Percentiles rank a stretch among this genome's conserved stretches.
Conservation (phyloP, 2,329 filamentous ascomycete species). For the Cercospora zeina region DNA sequence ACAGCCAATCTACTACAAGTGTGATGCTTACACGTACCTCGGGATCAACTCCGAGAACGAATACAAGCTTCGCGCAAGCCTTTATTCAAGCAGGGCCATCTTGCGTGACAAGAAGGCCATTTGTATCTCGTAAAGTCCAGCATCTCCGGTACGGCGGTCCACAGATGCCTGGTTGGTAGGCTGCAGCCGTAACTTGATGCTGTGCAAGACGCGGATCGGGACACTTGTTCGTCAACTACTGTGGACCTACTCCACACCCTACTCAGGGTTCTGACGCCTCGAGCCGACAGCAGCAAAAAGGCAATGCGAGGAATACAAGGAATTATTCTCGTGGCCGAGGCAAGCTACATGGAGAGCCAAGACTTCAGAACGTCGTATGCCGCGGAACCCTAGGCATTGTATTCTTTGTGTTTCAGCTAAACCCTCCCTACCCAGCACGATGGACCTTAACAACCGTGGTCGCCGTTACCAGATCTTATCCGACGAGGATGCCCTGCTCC, state of each 20-base stretch:
- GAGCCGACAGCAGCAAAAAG: no score
- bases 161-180: no score
- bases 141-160: slow-evolving; percentile 17
- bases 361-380: background rate
- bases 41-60: slow-evolving; percentile 45
- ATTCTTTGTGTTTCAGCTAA: background rate
- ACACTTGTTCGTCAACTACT: no score
- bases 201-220: no score
- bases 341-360: no score
- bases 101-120: slow-evolving; percentile 27
- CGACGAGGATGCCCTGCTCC: background rate
- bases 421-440: background rate
- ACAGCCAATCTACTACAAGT: slow-evolving; percentile 73
- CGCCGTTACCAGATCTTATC: background rate
- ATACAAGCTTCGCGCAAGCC: slow-evolving; percentile 47
- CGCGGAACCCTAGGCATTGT: background rate
- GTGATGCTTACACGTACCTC: slow-evolving; percentile 57
- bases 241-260: no score
- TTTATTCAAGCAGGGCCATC: slow-evolving; percentile 46
- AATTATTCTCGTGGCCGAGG: no score
- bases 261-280: no score
- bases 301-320: no score
- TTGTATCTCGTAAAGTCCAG: slow-evolving; percentile 25
- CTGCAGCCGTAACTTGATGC: no score
- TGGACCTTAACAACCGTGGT: background rate